Percentiles rank a stretch among this genome's conserved stretches.
These are phyloP conservation scores for Calonectria crousiana DNA, from an alignment of 2,329 filamentous ascomycete species.

Conservation along the genomic window DNA sequence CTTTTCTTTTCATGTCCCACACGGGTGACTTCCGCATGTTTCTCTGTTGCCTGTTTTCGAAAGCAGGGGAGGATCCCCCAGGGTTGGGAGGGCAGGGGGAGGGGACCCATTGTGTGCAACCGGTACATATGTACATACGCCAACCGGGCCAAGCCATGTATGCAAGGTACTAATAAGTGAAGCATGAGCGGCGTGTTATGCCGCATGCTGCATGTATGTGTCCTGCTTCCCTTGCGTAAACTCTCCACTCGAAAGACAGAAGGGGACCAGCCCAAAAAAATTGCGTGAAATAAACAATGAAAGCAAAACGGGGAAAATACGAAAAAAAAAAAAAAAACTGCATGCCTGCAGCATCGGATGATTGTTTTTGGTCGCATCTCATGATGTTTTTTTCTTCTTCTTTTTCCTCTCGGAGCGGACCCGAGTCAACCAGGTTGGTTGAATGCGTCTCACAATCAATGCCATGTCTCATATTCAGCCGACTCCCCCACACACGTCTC, in stretches of 20 bases:
- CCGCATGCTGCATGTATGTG: neutral
- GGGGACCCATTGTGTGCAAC: conserved; percentile 3
- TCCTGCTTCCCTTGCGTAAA: neutral
- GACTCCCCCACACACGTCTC: neutral
- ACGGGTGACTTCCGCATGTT: neutral
- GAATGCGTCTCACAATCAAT: conserved; percentile 8
- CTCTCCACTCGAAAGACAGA: neutral
- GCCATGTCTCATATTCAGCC: conserved; percentile 9
- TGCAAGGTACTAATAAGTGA: conserved; percentile 5
- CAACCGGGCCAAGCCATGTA: neutral
- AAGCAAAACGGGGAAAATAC: neutral
- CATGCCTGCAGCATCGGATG: neutral
- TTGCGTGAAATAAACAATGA: neutral
- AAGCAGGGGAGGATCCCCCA: neutral
- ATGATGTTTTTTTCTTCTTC: neutral
- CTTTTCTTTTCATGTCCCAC: neutral
- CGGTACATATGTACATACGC: neutral
- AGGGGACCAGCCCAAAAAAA: neutral
- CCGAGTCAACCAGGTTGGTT: neutral
- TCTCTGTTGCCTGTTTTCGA: neutral
- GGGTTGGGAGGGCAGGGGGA: neutral
- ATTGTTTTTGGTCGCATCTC: neutral
- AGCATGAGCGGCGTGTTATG: neutral
- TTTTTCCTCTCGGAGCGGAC: neutral
- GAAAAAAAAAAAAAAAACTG: neutral